Evolutionary conservation across 2,329 filamentous ascomycete genomes (phyloP), one percentile per base, ranked within the genome.

Genomic region (Sporothrix brunneoviolacea): DNA sequence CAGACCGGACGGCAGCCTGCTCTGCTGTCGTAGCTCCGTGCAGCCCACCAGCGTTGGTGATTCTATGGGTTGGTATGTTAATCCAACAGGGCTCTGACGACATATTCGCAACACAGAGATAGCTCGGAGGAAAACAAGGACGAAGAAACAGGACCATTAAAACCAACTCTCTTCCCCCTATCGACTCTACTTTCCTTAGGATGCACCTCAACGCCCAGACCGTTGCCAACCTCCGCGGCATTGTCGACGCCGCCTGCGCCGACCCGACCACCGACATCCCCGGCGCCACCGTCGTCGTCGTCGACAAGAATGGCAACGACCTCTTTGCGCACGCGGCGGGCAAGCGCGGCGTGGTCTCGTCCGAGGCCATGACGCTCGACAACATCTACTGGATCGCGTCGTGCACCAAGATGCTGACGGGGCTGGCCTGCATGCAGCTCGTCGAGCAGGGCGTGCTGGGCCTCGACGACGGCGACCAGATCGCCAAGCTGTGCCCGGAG

Each of bases 341-440:
- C 1, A 72, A 68, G 16, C 64, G 69, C 3, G 77, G 76, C 0
- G 41, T 69, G 5, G 63, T 44, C 0, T 65, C 66, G 2, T 57
- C 66, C 0, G 72, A 79, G 40, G 67, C 73, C 4, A 80, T 86
- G 75, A 73, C 73, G 0, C 64, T 80, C 7, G 80, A 86, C 35
- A 79, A 70, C 8, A 66, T 80, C 1, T 86, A 83, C 59, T 80
- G 74, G 75, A 67, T 81, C 5, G 77, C 77, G 0, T 79, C 75
- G 0, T 79, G 74, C 58, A 79, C 78, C 15, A 82, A 82, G 63
- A 68, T 79, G 66, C 63, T 81, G 12, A 65, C 69, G 0, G 75
- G 69, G 0, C 62, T 80, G 13, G 74, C 76, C 1, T 71, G 67
- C 41, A 78, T 82, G 74, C 77, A 82, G 60, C 69, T 78, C 1